Percentiles rank a stretch among this genome's conserved stretches.
phyloP scores from a whole-genome alignment of 306 rosid species.

The Cucumis hystrix region DNA sequence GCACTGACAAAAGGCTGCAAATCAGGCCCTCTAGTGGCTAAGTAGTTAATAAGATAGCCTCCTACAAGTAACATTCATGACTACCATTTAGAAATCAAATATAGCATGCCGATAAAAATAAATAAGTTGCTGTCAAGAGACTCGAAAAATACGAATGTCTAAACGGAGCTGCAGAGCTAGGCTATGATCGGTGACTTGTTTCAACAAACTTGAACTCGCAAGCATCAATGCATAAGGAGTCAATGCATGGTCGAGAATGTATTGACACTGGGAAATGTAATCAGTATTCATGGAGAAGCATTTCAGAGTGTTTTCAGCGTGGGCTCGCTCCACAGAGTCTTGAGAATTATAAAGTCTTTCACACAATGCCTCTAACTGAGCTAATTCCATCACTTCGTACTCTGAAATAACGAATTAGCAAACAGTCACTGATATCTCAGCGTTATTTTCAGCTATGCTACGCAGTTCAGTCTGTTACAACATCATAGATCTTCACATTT shows the following conservation, averaged over 20 bases:
- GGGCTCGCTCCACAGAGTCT: conserved; percentile 50
- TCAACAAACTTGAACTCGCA: conserved; percentile 50
- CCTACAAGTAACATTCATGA: conserved; percentile 14
- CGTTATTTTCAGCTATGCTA: background rate
- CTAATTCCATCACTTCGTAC: conserved; percentile 31
- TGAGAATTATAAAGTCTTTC: conserved; percentile 52
- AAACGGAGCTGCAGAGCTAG: conserved; percentile 51
- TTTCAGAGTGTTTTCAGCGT: conserved; percentile 46
- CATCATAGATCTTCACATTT: background rate
- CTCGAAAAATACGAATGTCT: conserved; percentile 26
- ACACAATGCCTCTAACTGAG: conserved; percentile 49
- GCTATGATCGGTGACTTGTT: conserved; percentile 55
- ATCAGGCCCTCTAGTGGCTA: conserved; percentile 48
- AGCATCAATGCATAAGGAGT: conserved; percentile 53
- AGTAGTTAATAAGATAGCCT: conserved; percentile 41
- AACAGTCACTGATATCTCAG: background rate
- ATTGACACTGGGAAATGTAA: conserved; percentile 49
- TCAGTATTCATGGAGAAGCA: conserved; percentile 53
- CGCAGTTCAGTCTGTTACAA: background rate
- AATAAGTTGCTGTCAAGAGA: background rate
- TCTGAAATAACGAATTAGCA: conserved; percentile 5
- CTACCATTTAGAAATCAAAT: background rate
- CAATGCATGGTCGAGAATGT: conserved; percentile 47
- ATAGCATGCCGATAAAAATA: background rate
- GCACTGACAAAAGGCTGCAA: conserved; percentile 47